Conservation (phyloP, 139 green algal genomes). For the Tetradesmus obliquus region DNA sequence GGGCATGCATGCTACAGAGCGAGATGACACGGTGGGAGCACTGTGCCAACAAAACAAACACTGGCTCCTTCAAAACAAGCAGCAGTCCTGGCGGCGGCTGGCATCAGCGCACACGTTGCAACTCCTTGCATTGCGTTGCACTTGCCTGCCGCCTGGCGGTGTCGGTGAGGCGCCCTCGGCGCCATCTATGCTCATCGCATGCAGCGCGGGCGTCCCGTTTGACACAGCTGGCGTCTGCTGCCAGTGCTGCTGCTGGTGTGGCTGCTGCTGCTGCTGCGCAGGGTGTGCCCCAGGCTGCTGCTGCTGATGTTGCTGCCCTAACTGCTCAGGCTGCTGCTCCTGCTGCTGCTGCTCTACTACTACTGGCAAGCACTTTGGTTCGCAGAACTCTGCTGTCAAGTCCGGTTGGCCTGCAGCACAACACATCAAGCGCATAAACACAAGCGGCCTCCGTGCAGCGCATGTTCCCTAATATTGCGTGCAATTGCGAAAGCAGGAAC, state of each 20-base stretch:
- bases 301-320: slow-evolving; percentile 30
- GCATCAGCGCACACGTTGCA: no score
- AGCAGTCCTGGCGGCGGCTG: background rate
- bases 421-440: background rate
- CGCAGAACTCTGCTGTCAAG: slow-evolving; percentile 25
- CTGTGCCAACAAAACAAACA: background rate
- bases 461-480: no score
- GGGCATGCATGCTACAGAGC: background rate
- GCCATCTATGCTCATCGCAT: slow-evolving; percentile 27
- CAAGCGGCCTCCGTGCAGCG: no score
- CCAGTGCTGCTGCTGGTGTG: slow-evolving; percentile 36
- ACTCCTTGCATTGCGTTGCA: background rate
- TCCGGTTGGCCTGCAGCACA: slow-evolving; percentile 18
- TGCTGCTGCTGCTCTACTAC: slow-evolving; percentile 27
- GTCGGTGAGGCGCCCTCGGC: background rate
- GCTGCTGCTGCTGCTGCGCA: background rate
- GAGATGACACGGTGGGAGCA: background rate
- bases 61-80: background rate
- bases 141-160: background rate
- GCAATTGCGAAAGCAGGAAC: no score
- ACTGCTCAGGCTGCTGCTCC: slow-evolving; percentile 34
- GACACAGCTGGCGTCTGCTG: background rate
- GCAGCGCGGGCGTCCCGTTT: background rate
- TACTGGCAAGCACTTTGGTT: background rate
- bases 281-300: slow-evolving; percentile 34